Evolutionary conservation across 352 stramenopile species (phyloP), one percentile per base, ranked within the genome.

Genomic region (Phytophthora macrochlamydospora): DNA sequence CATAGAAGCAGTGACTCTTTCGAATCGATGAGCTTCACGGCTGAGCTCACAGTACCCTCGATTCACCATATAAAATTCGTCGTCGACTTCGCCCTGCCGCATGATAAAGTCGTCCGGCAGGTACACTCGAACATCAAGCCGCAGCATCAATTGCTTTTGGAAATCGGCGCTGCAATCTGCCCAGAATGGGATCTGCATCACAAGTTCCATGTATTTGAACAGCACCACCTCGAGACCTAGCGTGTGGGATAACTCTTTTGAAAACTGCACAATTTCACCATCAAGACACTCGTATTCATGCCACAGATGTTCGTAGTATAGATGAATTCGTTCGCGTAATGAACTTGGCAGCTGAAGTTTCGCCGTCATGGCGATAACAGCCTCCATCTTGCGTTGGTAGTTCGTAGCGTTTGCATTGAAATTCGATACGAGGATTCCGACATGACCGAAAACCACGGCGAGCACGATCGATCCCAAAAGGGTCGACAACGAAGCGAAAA

Each of bases 31-130:
- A 1, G 65, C 12, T 0, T 56, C 65, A 7, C 49, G 12, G 5
- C 45, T 51, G 6, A 85, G 54, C 51, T 86, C 71, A 38, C 79
- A 87, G 6, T 69, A 53, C 9, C 78, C 82, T 0, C 74, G 71
- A 37, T 89, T 83, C 44, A 91, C 73, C 54, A 89, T 86, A 59
- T 78, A 91, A 51, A 83, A 83, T 31, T 89, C 74, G 31, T 76
- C 65, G 32, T 71, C 76, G 0, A 85, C 70, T 40, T 90, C 78
- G 2, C 69, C 78, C 12, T 73, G 66, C 14, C 76, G 71, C 18
- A 87, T 77, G 52, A 92, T 75, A 50, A 76, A 91, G 65, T 90
- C 80, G 59, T 91, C 80, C 3, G 80, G 78, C 14, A 90, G 63
- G 51, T 88, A 91, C 24, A 91, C 65, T 37, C 76, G 69, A 9